These are phyloP conservation scores for Phaffomyces opuntiae DNA, from an alignment of 805 yeast genomes.

Conservation along the genomic window DNA sequence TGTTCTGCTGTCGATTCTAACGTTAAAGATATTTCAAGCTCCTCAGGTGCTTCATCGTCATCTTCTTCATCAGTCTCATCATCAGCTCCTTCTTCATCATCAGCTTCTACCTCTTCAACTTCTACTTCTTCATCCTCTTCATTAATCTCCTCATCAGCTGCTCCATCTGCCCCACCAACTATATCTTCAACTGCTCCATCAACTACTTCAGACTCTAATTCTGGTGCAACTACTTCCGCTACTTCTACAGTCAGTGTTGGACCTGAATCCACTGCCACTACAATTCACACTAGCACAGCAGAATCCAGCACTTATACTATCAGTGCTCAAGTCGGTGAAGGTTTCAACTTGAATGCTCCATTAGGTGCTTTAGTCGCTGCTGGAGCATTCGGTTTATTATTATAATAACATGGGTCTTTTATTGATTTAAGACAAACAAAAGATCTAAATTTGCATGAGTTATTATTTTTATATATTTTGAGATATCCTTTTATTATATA, in stretches of 20 bases:
- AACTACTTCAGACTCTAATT: not conserved
- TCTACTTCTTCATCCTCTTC: constrained; percentile 6
- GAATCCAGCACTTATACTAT: constrained; percentile 1
- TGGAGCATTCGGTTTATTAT: constrained; percentile 20
- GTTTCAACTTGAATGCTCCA: constrained; percentile 30
- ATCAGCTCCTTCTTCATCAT: constrained; percentile 10
- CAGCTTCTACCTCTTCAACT: constrained; percentile 5
- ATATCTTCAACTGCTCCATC: constrained; percentile 7
- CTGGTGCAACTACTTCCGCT: not conserved
- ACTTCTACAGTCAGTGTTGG: not conserved
- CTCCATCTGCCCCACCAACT: constrained; percentile 8
- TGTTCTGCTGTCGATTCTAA: constrained; percentile 43
- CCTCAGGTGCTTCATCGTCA: constrained; percentile 15
- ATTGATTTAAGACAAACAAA: too few species aligned
- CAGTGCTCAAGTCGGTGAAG: constrained; percentile 21
- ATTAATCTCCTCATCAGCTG: not conserved
- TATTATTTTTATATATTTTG: too few species aligned
- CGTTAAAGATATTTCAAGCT: constrained; percentile 24
- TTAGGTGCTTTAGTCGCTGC: constrained; percentile 35
- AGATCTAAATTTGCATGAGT: too few species aligned
- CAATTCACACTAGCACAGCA: not conserved
- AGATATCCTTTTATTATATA: too few species aligned
- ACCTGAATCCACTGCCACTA: not conserved
- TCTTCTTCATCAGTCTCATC: constrained; percentile 17
- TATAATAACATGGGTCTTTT: not conserved